Evolutionary conservation across 2,329 filamentous ascomycete species (phyloP).

Genomic region (Sporothrix brasiliensis): DNA sequence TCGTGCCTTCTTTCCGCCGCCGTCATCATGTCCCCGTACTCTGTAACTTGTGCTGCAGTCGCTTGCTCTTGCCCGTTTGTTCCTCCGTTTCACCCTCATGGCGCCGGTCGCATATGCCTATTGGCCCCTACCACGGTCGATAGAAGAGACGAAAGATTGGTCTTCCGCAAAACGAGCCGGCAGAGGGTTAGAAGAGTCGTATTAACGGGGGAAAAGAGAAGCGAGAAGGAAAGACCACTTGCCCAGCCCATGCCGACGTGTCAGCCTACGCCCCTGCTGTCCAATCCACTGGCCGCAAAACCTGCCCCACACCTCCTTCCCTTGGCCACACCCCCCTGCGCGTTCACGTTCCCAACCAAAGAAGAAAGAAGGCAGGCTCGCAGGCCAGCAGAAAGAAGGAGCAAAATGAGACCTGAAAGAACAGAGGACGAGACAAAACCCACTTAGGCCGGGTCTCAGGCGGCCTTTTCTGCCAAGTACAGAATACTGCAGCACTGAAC

Average conservation of each 20-base stretch:
- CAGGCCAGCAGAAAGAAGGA: slow-evolving; percentile 21
- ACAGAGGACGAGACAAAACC: slow-evolving; percentile 21
- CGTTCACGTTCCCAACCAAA: slow-evolving; percentile 23
- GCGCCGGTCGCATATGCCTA: slow-evolving; percentile 12
- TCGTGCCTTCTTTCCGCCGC: slow-evolving; percentile 6
- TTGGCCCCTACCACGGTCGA: slow-evolving; percentile 29
- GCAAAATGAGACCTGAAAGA: slow-evolving; percentile 5
- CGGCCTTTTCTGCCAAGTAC: slow-evolving; percentile 30
- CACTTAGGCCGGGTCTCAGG: slow-evolving; percentile 31
- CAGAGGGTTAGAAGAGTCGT: slow-evolving; percentile 1
- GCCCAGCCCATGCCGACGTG: slow-evolving; percentile 36
- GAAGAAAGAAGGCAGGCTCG: slow-evolving; percentile 1
- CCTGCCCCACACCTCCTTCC: slow-evolving; percentile 33
- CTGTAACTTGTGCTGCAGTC: background rate
- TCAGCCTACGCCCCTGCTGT: slow-evolving; percentile 36
- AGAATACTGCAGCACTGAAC: slow-evolving; percentile 17
- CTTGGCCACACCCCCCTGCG: slow-evolving; percentile 31
- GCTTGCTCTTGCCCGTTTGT: slow-evolving; percentile 16
- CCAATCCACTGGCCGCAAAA: slow-evolving; percentile 34
- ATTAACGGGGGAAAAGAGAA: slow-evolving; percentile 1
- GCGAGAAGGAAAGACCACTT: slow-evolving; percentile 21
- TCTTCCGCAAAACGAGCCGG: slow-evolving; percentile 7
- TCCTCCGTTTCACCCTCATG: background rate
- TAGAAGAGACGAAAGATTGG: slow-evolving; percentile 18
- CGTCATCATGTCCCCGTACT: background rate